Base-by-base conservation (phyloP, 441 rosid species). In the Gossypium davidsonii region DNA sequence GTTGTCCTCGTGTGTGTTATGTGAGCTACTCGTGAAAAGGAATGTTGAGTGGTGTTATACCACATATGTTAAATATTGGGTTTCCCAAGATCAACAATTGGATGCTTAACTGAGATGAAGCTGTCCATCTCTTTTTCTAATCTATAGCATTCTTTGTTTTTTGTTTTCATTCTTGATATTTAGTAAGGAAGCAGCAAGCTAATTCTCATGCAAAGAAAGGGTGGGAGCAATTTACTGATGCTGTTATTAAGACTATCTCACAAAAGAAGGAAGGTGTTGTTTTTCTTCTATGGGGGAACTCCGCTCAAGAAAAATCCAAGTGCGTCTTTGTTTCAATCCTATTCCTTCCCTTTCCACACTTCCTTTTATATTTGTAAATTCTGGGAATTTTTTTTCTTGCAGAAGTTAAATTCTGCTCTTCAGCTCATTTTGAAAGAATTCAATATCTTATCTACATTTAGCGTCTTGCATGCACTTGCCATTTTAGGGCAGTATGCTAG, bases 131-230 rank as follows among this genome's bases (percentile, higher is more conserved):
- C 9, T 49, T 8, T 60, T 26, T 23, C 23, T 71, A 28, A 69
- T 73, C 15, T 69, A n/a, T 6, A 44, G n/a, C 56, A 25, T 68
- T 68, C 65, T n/a, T 57, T 3, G 4, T 28, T 61, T 23, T 31
- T n/a, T 37, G 6, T 57, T 67, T 51, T 10, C 48, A 44, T 61
- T 51, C 67, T 9, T 70, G 44, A 17, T 62, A 20, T 83, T 70
- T 85, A 94, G 99, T 94, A 56, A 86, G 90, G 85, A 82, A 84
- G 71, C 90, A 88, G 67, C 96, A 92, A 82, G 96, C 98, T 23
- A 91, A 91, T 68, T 94, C 99, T 73, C 99, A 94, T 81, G 92
- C 96, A 52, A 92, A 88, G 86, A 91, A 91, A 87, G 99, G 99
- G 77, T 94, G 99, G 99, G 99, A 94, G 74, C 94, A 86, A 65